Percentiles rank a stretch among this genome's conserved stretches.
Evolutionary conservation across 176 grass and related monocot genomes (phyloP).

Genomic region (Paspalum vaginatum): DNA sequence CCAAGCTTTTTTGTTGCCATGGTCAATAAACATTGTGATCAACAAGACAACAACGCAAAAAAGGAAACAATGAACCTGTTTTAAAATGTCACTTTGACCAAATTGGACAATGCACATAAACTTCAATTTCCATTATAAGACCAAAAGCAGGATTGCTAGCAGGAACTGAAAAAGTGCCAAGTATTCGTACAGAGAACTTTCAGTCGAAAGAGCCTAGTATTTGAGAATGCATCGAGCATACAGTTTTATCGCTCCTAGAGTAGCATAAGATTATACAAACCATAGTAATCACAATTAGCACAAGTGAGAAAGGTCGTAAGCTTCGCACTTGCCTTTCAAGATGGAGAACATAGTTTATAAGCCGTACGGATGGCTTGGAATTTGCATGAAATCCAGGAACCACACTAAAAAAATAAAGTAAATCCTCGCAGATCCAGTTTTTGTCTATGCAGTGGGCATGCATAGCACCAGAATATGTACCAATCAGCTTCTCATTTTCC

Average conservation of each 20-base stretch:
- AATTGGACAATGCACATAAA: background rate
- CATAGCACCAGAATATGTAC: constrained; percentile 37
- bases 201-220: background rate
- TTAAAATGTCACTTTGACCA: background rate
- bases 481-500: constrained; percentile 44
- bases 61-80: constrained; percentile 16
- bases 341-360: constrained; percentile 82
- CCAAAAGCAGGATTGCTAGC: background rate
- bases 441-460: constrained; percentile 48
- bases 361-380: constrained; percentile 51
- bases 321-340: constrained; percentile 76
- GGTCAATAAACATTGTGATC: constrained; percentile 14
- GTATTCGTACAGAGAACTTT: background rate
- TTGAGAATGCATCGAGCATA: background rate
- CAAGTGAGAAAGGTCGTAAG: constrained; percentile 30
- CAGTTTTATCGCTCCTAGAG: background rate
- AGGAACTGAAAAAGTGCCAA: background rate
- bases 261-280: constrained; percentile 8
- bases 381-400: constrained; percentile 76
- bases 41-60: constrained; percentile 28
- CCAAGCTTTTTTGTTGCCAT: constrained; percentile 4
- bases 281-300: constrained; percentile 26
- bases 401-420: constrained; percentile 66
- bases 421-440: constrained; percentile 64
- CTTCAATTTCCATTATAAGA: constrained; percentile 20